phyloP scores from a whole-genome alignment of 345 rosid genomes.

The Gossypium raimondii region DNA sequence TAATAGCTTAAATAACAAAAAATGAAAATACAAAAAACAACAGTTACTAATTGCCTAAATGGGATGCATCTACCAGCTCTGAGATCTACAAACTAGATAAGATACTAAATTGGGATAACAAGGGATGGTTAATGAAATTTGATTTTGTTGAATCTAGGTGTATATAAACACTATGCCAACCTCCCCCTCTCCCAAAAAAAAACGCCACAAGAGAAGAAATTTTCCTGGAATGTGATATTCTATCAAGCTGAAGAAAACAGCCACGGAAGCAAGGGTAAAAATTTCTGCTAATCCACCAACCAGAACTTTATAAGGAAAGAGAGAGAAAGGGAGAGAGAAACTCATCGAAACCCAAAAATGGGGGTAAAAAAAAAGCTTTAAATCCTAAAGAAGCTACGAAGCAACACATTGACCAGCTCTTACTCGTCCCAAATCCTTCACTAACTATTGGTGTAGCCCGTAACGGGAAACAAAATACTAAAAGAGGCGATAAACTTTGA shows the following conservation, averaged over 20 bases:
- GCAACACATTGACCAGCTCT: neutral
- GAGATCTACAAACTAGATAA: slow-evolving; percentile 21
- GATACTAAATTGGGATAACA: slow-evolving; percentile 1
- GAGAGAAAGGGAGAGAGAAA: neutral
- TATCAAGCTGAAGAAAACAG: slow-evolving; percentile 13
- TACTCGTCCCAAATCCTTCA: neutral
- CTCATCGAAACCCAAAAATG: slow-evolving; percentile 1
- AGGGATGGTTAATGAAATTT: neutral
- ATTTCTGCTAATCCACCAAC: neutral
- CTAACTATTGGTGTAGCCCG: neutral
- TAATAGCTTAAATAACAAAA: neutral
- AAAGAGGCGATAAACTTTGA: neutral
- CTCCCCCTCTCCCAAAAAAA: no score
- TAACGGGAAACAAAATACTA: neutral
- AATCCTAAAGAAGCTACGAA: neutral
- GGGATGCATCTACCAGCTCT: slow-evolving; percentile 20
- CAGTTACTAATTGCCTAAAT: slow-evolving; percentile 16
- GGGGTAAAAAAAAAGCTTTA: neutral
- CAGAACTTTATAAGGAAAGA: neutral
- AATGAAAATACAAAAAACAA: slow-evolving; percentile 9
- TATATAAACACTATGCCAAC: neutral
- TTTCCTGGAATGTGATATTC: slow-evolving; percentile 1
- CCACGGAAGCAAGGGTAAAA: neutral
- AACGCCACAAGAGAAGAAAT: neutral
- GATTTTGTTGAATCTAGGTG: slow-evolving; percentile 15